Evolutionary conservation across 495 filamentous ascomycete genomes (phyloP).

Genomic region (Chaetomium cochliodes): DNA sequence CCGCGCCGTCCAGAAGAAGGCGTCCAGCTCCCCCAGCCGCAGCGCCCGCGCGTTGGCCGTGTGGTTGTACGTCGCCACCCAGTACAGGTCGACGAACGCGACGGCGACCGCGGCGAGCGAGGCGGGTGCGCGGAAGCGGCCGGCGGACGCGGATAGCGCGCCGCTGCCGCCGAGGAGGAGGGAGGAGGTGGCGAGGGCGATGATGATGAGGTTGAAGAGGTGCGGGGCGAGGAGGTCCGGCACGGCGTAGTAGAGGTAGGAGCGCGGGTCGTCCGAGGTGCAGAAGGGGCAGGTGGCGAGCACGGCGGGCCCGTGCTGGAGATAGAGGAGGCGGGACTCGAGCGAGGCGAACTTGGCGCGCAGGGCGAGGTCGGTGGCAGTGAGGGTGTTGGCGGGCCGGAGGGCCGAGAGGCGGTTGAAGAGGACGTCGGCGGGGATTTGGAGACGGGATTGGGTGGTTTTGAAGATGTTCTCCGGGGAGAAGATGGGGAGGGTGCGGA

Average conservation of each 20-base stretch:
- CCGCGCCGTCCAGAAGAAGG: constrained; percentile 67
- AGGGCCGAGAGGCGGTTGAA: constrained; percentile 71
- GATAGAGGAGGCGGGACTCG: constrained; percentile 74
- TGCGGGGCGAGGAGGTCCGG: constrained; percentile 74
- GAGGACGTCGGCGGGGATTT: constrained; percentile 79
- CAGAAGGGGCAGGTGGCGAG: constrained; percentile 79
- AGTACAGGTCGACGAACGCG: constrained; percentile 63
- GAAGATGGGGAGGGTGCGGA: constrained; percentile 66
- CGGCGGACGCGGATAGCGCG: constrained; percentile 42
- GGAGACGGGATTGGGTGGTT: constrained; percentile 73
- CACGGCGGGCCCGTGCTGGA: constrained; percentile 72
- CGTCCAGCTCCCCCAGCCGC: constrained; percentile 57
- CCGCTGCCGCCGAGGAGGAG: constrained; percentile 47
- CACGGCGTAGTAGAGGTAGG: constrained; percentile 78
- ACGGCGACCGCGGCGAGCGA: constrained; percentile 61
- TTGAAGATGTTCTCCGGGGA: constrained; percentile 79
- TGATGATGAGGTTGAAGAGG: constrained; percentile 66
- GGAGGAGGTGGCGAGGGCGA: constrained; percentile 64
- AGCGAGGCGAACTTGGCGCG: constrained; percentile 64
- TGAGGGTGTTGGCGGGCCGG: constrained; percentile 56
- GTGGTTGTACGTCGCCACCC: constrained; percentile 58
- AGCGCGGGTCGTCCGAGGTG: constrained; percentile 64
- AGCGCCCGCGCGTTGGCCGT: constrained; percentile 57
- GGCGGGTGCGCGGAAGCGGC: constrained; percentile 67
- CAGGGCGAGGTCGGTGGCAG: constrained; percentile 60